Conservation (phyloP, 2,329 filamentous ascomycete genomes). For the Berkeleyomyces rouxiae region DNA sequence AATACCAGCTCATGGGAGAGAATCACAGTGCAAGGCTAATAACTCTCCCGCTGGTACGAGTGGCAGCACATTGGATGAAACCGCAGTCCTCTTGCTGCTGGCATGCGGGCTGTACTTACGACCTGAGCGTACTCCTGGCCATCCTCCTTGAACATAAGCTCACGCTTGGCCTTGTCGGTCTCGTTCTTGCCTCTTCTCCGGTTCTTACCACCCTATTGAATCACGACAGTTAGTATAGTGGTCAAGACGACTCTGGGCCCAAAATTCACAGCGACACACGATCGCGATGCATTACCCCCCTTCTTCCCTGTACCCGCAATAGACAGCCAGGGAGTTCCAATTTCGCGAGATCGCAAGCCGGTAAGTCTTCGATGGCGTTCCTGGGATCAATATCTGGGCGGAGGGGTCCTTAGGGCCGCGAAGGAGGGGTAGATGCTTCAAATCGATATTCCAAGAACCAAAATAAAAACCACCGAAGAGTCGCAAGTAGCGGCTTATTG, state of each 20-base stretch:
- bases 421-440: slow-evolving; percentile 2
- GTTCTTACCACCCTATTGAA: slow-evolving; percentile 82
- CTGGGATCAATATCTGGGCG: background rate
- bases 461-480: slow-evolving; percentile 2
- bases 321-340: background rate
- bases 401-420: background rate
- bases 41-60: background rate
- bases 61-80: background rate
- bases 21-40: background rate
- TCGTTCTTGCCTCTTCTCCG: slow-evolving; percentile 96
- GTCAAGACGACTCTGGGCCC: background rate
- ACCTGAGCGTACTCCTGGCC: slow-evolving; percentile 48
- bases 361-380: background rate
- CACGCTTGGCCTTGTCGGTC: slow-evolving; percentile 98
- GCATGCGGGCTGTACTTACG: slow-evolving; percentile 6
- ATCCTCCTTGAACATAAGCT: slow-evolving; percentile 97
- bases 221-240: background rate
- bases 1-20: background rate
- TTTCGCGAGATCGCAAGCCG: background rate
- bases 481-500: background rate
- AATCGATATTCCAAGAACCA: background rate
- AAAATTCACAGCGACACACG: background rate
- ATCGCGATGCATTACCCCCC: background rate
- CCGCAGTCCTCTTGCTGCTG: background rate
- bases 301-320: background rate